Evolutionary conservation across 1,284 basidiomycete species (phyloP).

Genomic region (Filobasidium uniguttulatum): DNA sequence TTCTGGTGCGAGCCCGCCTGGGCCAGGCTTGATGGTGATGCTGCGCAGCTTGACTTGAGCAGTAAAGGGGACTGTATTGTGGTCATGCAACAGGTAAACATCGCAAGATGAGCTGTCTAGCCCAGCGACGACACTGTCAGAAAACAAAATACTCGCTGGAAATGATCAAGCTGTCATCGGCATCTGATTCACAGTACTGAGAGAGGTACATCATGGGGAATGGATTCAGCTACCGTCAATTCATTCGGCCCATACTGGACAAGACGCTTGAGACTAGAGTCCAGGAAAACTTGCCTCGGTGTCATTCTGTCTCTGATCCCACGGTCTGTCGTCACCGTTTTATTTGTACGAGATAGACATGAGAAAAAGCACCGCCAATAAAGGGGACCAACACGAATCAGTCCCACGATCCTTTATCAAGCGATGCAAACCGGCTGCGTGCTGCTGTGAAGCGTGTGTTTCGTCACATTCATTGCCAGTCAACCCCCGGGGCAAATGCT

Average conservation of each 20-base stretch:
- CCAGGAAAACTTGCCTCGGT: slow-evolving; percentile 19
- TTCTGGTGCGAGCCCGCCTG: slow-evolving; percentile 25
- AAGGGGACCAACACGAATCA: background rate
- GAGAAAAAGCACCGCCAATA: background rate
- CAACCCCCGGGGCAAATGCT: no score
- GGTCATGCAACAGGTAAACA: no score
- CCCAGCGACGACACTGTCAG: background rate
- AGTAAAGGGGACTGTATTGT: slow-evolving; percentile 35
- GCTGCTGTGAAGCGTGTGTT: background rate
- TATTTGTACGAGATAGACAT: no score
- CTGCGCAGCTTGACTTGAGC: slow-evolving; percentile 33
- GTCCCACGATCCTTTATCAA: background rate
- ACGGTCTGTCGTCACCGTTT: no score
- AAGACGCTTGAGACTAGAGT: no score
- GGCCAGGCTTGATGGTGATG: slow-evolving; percentile 33
- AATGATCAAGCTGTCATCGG: slow-evolving; percentile 34
- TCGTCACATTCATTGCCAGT: background rate
- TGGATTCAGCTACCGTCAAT: no score
- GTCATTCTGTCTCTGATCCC: slow-evolving; percentile 32
- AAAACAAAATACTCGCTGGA: slow-evolving; percentile 22
- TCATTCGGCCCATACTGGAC: no score
- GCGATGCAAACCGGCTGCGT: background rate
- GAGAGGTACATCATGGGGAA: background rate
- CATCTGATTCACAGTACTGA: slow-evolving; percentile 30
- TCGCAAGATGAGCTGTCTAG: background rate